Conservation (phyloP, 352 stramenopile genomes). For the Phytophthora macrochlamydospora region DNA sequence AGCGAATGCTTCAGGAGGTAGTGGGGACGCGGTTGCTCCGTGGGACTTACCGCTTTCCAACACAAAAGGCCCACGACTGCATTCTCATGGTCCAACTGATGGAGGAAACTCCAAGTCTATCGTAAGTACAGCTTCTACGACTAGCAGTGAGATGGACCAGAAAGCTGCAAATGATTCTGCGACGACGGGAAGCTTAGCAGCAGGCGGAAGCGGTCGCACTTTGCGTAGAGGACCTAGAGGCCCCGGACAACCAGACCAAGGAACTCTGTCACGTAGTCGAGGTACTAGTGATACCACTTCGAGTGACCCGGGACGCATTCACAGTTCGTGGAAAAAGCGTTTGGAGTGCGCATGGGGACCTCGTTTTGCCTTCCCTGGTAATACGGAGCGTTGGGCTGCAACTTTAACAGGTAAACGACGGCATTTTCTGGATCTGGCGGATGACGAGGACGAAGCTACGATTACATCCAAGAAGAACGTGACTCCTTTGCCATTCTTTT, state of each 20-base stretch:
- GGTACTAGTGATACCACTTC: constrained; percentile 25
- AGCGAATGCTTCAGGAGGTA: constrained; percentile 14
- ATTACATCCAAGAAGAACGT: constrained; percentile 26
- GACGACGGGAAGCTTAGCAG: not conserved
- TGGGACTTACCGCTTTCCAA: constrained; percentile 74
- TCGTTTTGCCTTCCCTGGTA: constrained; percentile 52
- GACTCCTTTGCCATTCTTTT: constrained; percentile 51
- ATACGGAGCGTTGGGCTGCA: constrained; percentile 31
- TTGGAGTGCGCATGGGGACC: constrained; percentile 64
- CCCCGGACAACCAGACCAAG: constrained; percentile 14
- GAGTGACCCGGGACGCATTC: constrained; percentile 33
- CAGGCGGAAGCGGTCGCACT: constrained; percentile 10
- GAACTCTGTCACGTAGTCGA: constrained; percentile 13
- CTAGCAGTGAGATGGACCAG: constrained; percentile 5
- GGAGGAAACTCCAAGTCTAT: not conserved
- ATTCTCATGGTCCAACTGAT: constrained; percentile 8
- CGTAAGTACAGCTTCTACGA: constrained; percentile 8
- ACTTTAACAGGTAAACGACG: constrained; percentile 10
- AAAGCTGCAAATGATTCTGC: constrained; percentile 1
- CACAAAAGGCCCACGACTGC: constrained; percentile 34
- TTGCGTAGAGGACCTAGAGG: constrained; percentile 23
- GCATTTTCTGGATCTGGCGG: constrained; percentile 33
- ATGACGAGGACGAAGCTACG: constrained; percentile 18
- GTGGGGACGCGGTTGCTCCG: constrained; percentile 59
- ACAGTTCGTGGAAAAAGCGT: constrained; percentile 60